Conservation (phyloP, 164 flowering plant species). For the Aristolochia californica region DNA sequence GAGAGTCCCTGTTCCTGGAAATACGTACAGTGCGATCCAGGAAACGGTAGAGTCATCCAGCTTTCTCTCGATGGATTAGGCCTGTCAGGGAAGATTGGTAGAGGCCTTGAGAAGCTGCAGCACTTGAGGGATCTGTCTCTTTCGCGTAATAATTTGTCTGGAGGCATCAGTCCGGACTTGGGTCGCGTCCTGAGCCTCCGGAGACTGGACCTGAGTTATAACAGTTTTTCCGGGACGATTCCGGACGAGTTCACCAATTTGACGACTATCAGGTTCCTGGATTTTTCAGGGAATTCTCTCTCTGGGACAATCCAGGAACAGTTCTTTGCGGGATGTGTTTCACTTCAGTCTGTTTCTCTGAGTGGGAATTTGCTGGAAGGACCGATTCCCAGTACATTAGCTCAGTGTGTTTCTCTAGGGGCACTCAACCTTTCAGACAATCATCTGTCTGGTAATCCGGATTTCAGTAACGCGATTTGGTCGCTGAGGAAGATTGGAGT, state of each 20-base stretch:
- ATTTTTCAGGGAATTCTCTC: slow-evolving; percentile 49
- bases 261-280: slow-evolving; percentile 38
- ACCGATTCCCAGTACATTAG: slow-evolving; percentile 36
- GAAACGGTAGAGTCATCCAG: slow-evolving; percentile 38
- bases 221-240: slow-evolving; percentile 47
- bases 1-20: slow-evolving; percentile 74
- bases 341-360: slow-evolving; percentile 43
- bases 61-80: slow-evolving; percentile 44
- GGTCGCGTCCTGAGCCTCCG: slow-evolving; percentile 20
- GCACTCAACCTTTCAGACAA: slow-evolving; percentile 57
- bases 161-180: slow-evolving; percentile 32
- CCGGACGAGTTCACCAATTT: slow-evolving; percentile 20
- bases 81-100: slow-evolving; percentile 61
- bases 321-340: slow-evolving; percentile 30
- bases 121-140: slow-evolving; percentile 40
- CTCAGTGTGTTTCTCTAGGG: slow-evolving; percentile 31
- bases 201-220: slow-evolving; percentile 48
- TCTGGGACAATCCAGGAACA: slow-evolving; percentile 54
- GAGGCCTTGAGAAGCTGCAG: slow-evolving; percentile 54
- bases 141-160: slow-evolving; percentile 51
- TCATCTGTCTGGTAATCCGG: slow-evolving; percentile 47
- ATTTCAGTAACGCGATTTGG: slow-evolving; percentile 46
- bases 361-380: slow-evolving; percentile 59
- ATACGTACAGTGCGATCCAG: slow-evolving; percentile 43
- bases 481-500: slow-evolving; percentile 37